Conservation (phyloP, 2,329 filamentous ascomycete genomes). For the Arthrobotrys musiformis region DNA sequence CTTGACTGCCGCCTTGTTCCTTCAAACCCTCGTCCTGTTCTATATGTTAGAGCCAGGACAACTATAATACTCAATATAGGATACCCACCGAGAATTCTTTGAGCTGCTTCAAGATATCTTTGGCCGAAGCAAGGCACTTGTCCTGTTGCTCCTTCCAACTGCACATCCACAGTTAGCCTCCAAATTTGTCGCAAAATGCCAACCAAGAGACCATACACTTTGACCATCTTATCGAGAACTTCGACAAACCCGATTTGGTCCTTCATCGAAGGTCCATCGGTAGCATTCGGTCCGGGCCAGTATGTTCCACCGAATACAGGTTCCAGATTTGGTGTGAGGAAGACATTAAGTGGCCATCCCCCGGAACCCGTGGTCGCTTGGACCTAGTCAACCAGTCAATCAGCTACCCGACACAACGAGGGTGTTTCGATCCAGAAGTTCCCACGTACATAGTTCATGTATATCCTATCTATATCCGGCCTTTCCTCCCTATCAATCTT, state of each 20-base stretch:
- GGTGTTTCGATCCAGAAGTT: background rate
- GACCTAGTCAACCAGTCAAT: constrained; percentile 62
- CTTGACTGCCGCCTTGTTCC: constrained; percentile 57
- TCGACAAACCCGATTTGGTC: constrained; percentile 81
- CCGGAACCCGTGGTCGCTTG: constrained; percentile 81
- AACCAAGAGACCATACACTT: constrained; percentile 62
- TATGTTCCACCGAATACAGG: constrained; percentile 97
- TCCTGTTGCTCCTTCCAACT: constrained; percentile 83
- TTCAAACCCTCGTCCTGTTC: constrained; percentile 59
- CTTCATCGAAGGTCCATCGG: constrained; percentile 62
- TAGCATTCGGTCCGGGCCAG: constrained; percentile 82
- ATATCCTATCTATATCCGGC: constrained; percentile 92
- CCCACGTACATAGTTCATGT: constrained; percentile 85
- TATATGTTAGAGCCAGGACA: background rate
- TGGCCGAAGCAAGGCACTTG: constrained; percentile 83
- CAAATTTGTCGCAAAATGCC: background rate
- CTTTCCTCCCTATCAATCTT: constrained; percentile 89
- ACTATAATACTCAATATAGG: background rate
- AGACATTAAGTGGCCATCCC: constrained; percentile 97
- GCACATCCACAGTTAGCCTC: background rate
- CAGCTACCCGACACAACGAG: background rate
- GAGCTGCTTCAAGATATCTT: constrained; percentile 82
- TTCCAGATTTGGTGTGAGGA: constrained; percentile 89
- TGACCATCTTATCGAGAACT: constrained; percentile 80
- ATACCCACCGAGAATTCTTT: constrained; percentile 78